These are phyloP conservation scores for Zychaea mexicana DNA, from an alignment of 371 early-diverging fungal species.

Conservation along the genomic window DNA sequence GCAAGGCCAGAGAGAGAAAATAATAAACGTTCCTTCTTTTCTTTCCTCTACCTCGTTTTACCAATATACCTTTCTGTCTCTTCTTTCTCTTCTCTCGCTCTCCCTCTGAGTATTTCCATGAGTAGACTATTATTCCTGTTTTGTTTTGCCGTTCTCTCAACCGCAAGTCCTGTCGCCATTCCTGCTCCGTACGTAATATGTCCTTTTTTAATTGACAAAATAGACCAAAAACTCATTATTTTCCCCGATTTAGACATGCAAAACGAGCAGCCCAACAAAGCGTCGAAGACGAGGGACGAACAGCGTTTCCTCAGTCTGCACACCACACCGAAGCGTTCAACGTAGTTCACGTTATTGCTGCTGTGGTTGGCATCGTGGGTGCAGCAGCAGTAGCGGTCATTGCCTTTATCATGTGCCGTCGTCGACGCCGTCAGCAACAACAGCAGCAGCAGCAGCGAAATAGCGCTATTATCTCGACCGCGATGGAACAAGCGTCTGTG, in stretches of 20 bases:
- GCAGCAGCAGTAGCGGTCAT: constrained; percentile 11
- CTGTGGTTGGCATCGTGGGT: constrained; percentile 17
- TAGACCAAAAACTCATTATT: neutral
- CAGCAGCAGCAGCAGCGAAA: neutral
- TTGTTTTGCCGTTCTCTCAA: constrained; percentile 8
- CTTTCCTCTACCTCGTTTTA: neutral
- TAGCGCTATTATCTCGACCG: neutral
- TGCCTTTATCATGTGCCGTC: constrained; percentile 20
- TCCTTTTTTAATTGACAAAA: neutral
- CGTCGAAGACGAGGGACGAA: neutral
- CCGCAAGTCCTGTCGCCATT: neutral
- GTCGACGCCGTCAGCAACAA: constrained; percentile 9
- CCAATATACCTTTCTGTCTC: neutral
- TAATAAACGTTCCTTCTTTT: neutral
- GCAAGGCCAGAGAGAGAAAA: constrained; percentile 7
- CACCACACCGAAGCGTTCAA: constrained; percentile 16
- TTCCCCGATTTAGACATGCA: neutral
- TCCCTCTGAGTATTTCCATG: neutral
- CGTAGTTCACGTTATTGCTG: constrained; percentile 26
- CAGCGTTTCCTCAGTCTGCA: constrained; percentile 3
- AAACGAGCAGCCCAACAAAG: neutral
- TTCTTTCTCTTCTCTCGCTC: neutral
- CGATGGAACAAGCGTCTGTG: neutral
- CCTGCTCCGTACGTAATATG: neutral
- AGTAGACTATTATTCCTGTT: neutral